A percentile compares a stretch with the other conserved stretches of the same genome.
Conservation (phyloP, 1,284 basidiomycete species). For the Calocybe gambosa region DNA sequence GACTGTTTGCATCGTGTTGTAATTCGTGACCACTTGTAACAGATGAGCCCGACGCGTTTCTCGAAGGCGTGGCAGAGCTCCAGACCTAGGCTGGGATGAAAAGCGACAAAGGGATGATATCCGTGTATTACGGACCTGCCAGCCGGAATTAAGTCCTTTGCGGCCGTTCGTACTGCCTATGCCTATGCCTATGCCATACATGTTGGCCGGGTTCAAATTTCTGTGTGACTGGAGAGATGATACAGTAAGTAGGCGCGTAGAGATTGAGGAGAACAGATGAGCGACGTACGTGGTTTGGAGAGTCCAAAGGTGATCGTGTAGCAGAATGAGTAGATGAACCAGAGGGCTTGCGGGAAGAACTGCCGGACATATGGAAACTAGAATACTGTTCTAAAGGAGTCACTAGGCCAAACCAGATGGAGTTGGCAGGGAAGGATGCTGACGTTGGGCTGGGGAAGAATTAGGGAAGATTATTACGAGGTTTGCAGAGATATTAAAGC, state of each 20-base stretch:
- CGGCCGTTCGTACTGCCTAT: slow-evolving; percentile 42
- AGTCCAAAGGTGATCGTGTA: slow-evolving; percentile 52
- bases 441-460: slow-evolving; percentile 9
- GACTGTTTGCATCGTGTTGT: slow-evolving; percentile 36
- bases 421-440: slow-evolving; percentile 8
- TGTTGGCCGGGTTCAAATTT: slow-evolving; percentile 42
- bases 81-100: slow-evolving; percentile 44
- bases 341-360: slow-evolving; percentile 58
- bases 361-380: slow-evolving; percentile 43
- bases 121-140: slow-evolving; percentile 51
- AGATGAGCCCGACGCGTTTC: slow-evolving; percentile 61
- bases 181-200: slow-evolving; percentile 50
- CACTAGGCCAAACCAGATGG: not conserved
- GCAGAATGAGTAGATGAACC: slow-evolving; percentile 59
- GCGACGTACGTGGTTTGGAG: slow-evolving; percentile 45
- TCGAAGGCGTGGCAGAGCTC: slow-evolving; percentile 44
- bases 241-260: slow-evolving; percentile 6
- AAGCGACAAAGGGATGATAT: slow-evolving; percentile 13
- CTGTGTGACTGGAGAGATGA: slow-evolving; percentile 35
- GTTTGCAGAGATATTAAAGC: slow-evolving; percentile 20
- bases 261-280: slow-evolving; percentile 20
- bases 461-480: slow-evolving; percentile 14
- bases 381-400: slow-evolving; percentile 20
- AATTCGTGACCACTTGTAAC: slow-evolving; percentile 46
- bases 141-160: slow-evolving; percentile 54